phyloP scores from a whole-genome alignment of 169 alveolate species.

The Cyclospora cayetanensis region DNA sequence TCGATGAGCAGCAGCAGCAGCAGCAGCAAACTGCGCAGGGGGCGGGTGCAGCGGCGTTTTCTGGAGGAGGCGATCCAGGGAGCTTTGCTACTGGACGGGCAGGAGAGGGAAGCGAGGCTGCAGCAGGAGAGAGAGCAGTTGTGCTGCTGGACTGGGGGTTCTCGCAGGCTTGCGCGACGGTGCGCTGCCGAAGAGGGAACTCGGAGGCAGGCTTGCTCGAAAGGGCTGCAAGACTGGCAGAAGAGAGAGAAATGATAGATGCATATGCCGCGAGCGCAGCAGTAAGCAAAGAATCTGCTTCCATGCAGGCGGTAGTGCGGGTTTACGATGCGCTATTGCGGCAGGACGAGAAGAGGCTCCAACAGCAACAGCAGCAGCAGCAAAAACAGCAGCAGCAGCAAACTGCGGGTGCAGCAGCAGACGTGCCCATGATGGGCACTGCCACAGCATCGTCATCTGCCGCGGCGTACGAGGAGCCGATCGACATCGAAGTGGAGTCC shows the following conservation, averaged over 20 bases:
- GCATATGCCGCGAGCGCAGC: background rate
- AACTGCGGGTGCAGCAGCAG: background rate
- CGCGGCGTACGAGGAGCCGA: background rate
- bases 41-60: background rate
- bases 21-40: background rate
- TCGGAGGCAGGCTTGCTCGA: background rate
- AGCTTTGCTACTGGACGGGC: background rate
- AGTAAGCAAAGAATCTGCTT: background rate
- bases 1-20: background rate
- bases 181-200: background rate
- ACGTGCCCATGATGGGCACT: no score
- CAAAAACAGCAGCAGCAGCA: background rate
- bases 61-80: background rate
- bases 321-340: background rate
- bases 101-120: background rate
- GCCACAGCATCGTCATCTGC: background rate
- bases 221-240: background rate
- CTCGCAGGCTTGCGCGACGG: background rate
- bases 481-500: background rate
- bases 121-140: background rate
- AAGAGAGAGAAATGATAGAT: background rate
- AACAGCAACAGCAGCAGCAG: constrained; percentile 21
- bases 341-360: background rate
- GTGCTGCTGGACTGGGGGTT: constrained; percentile 12
- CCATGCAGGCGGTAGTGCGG: background rate